These are phyloP conservation scores for Calycina marina DNA, from an alignment of 2,329 filamentous ascomycete genomes.

Conservation along the genomic window DNA sequence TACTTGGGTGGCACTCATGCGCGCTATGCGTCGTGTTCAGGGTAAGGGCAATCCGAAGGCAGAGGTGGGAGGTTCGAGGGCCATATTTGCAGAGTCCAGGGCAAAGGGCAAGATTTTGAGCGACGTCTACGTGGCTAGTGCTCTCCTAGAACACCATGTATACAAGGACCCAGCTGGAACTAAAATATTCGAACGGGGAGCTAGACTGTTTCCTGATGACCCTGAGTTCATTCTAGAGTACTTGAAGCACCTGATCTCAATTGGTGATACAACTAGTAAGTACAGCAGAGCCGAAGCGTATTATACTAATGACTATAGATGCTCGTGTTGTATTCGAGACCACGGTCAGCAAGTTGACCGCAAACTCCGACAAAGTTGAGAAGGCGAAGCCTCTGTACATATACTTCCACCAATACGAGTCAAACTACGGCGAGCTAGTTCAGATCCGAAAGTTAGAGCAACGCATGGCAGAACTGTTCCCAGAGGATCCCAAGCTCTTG, in stretches of 20 bases:
- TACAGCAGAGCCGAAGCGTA: constrained; percentile 13
- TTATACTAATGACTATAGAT: constrained; percentile 37
- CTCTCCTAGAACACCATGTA: constrained; percentile 85
- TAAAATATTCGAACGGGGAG: constrained; percentile 90
- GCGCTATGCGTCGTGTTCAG: constrained; percentile 86
- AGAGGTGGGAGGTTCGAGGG: constrained; percentile 50
- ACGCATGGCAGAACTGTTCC: constrained; percentile 87
- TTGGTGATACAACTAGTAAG: constrained; percentile 87
- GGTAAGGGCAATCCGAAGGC: constrained; percentile 50
- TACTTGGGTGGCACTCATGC: constrained; percentile 88
- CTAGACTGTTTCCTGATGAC: constrained; percentile 86
- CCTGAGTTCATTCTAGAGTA: constrained; percentile 91
- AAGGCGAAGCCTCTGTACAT: constrained; percentile 77
- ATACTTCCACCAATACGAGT: constrained; percentile 93
- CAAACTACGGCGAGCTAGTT: constrained; percentile 79
- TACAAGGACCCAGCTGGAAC: constrained; percentile 88
- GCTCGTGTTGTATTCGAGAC: constrained; percentile 94
- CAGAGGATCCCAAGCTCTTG: constrained; percentile 63
- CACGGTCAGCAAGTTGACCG: constrained; percentile 66
- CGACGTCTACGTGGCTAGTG: constrained; percentile 88
- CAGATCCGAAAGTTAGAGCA: constrained; percentile 85
- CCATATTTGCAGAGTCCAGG: constrained; percentile 80
- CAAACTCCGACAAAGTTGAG: constrained; percentile 56
- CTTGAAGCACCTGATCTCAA: constrained; percentile 82
- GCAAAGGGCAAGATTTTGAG: constrained; percentile 78